Percentiles rank a stretch among this genome's conserved stretches.
These are phyloP conservation scores for Mycena kentingensis DNA, from an alignment of 768 basidiomycete genomes.

Conservation along the genomic window DNA sequence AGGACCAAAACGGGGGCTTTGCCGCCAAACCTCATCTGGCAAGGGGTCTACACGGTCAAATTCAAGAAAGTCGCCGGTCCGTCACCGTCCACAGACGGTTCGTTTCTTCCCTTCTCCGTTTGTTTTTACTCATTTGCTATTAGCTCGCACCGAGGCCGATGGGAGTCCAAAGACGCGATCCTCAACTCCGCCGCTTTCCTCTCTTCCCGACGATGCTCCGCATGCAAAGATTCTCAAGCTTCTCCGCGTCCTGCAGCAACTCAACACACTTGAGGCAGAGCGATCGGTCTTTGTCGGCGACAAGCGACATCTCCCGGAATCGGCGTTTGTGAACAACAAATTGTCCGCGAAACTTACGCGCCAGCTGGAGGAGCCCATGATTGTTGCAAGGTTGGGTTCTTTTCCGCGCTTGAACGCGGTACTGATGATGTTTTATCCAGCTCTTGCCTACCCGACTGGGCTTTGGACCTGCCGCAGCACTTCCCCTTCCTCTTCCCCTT, in stretches of 20 bases:
- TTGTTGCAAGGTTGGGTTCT: slow-evolving; percentile 82
- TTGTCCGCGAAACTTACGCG: slow-evolving; percentile 96
- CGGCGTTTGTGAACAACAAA: slow-evolving; percentile 96
- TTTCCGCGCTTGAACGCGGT: neutral
- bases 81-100: slow-evolving; percentile 62
- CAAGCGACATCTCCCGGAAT: slow-evolving; percentile 67
- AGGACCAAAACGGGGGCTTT: slow-evolving; percentile 68
- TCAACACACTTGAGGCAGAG: slow-evolving; percentile 76
- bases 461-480: slow-evolving; percentile 90
- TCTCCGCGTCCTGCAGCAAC: slow-evolving; percentile 80
- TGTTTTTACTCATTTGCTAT: neutral
- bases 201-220: slow-evolving; percentile 79
- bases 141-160: slow-evolving; percentile 46
- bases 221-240: slow-evolving; percentile 91
- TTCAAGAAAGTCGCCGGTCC: slow-evolving; percentile 93
- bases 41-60: slow-evolving; percentile 87
- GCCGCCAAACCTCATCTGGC: slow-evolving; percentile 79
- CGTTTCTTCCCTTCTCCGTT: slow-evolving; percentile 23
- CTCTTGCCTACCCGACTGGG: slow-evolving; percentile 97
- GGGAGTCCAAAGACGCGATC: slow-evolving; percentile 54
- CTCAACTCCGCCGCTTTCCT: slow-evolving; percentile 70
- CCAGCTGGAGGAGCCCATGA: slow-evolving; percentile 98
- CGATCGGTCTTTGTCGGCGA: slow-evolving; percentile 51
- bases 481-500: slow-evolving; percentile 99
- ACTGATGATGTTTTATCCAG: slow-evolving; percentile 41